Percentiles rank a stretch among this genome's conserved stretches.
Conservation (phyloP, 2,329 filamentous ascomycete genomes). For the Cytospora mali region DNA sequence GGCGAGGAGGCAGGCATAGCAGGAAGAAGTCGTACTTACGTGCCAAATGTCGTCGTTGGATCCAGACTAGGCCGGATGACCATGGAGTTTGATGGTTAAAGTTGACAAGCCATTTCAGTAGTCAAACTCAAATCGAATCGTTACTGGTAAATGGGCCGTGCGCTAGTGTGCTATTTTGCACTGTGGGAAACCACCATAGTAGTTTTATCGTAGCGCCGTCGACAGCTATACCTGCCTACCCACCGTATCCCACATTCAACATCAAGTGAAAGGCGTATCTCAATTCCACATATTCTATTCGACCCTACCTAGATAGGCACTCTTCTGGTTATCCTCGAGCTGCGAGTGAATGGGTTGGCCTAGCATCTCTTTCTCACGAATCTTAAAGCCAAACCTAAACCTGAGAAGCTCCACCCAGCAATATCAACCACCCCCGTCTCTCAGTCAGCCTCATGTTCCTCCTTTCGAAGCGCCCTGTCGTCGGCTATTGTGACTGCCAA, state of each 20-base stretch:
- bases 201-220: neutral
- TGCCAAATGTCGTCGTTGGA: neutral
- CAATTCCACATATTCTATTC: neutral
- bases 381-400: neutral
- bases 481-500: conserved; percentile 4
- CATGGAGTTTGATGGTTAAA: neutral
- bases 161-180: neutral
- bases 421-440: neutral
- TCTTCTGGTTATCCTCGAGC: neutral
- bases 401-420: neutral
- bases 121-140: neutral
- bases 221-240: neutral
- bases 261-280: neutral
- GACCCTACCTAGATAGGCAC: neutral
- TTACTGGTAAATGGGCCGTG: conserved; percentile 1
- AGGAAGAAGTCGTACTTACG: neutral
- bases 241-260: neutral
- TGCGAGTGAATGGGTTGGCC: neutral
- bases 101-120: neutral
- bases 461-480: neutral
- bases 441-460: neutral
- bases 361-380: neutral
- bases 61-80: neutral
- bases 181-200: neutral
- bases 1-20: neutral